Conservation (phyloP, 1,284 basidiomycete species). For the Heterobasidion annosum region DNA sequence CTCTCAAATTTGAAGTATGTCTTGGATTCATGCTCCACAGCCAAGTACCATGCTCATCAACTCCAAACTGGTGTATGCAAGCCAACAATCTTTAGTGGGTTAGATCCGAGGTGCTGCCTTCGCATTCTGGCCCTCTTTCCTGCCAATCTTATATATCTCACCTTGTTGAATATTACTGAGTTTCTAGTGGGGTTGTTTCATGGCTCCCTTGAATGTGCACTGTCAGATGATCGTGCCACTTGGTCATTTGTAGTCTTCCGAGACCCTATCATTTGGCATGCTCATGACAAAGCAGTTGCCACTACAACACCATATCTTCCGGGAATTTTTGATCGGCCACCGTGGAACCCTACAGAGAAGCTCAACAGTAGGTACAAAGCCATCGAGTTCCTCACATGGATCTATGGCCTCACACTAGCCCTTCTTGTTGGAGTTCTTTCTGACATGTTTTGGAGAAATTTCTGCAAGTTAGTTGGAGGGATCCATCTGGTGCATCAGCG, state of each 20-base stretch:
- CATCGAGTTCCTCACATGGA: slow-evolving; percentile 6
- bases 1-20: neutral
- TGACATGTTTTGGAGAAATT: slow-evolving; percentile 9
- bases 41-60: neutral
- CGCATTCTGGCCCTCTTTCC: slow-evolving; percentile 20
- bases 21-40: neutral
- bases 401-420: slow-evolving; percentile 7
- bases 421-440: slow-evolving; percentile 9
- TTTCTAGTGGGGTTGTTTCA: slow-evolving; percentile 21
- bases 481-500: slow-evolving; percentile 10
- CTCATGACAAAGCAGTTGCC: slow-evolving; percentile 20
- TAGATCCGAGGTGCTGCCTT: neutral
- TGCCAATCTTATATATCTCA: slow-evolving; percentile 28
- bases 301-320: slow-evolving; percentile 20
- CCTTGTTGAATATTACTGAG: slow-evolving; percentile 19
- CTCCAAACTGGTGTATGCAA: slow-evolving; percentile 13
- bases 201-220: slow-evolving; percentile 16
- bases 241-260: slow-evolving; percentile 26
- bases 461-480: slow-evolving; percentile 11
- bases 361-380: neutral
- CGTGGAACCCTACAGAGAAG: slow-evolving; percentile 5
- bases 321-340: slow-evolving; percentile 22
- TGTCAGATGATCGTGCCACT: slow-evolving; percentile 9
- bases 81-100: too few relatives aligned
- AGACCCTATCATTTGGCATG: slow-evolving; percentile 14